phyloP scores from a whole-genome alignment of 2,329 filamentous ascomycete genomes.

The Aureobasidium lini region DNA sequence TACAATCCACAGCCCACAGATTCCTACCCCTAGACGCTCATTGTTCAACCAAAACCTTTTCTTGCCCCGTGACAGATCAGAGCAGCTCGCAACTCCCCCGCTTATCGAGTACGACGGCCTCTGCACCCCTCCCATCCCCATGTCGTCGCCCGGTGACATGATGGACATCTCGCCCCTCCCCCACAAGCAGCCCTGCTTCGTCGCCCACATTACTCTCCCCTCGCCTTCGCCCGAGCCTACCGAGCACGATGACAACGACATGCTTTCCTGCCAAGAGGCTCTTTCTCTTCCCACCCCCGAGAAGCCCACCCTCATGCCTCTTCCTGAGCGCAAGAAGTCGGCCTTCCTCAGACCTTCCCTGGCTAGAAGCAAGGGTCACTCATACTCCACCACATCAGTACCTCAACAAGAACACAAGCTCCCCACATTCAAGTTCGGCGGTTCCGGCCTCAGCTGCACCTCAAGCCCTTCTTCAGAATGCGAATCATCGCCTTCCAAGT shows the following conservation, averaged over 20 bases:
- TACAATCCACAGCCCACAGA: constrained; percentile 59
- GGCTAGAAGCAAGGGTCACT: constrained; percentile 58
- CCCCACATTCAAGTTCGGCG: constrained; percentile 14
- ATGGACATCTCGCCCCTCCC: constrained; percentile 95
- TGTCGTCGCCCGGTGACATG: constrained; percentile 76
- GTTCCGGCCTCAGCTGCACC: constrained; percentile 30
- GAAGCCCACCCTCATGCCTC: background rate
- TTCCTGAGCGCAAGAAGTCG: constrained; percentile 13
- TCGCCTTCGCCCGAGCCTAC: constrained; percentile 61
- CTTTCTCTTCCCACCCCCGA: constrained; percentile 4
- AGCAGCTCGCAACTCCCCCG: constrained; percentile 38
- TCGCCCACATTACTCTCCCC: constrained; percentile 52
- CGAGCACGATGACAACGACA: constrained; percentile 25
- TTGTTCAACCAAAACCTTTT: constrained; percentile 72
- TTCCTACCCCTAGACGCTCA: constrained; percentile 74
- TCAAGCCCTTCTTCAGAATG: constrained; percentile 64
- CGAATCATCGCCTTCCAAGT: constrained; percentile 56
- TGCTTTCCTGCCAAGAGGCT: constrained; percentile 11
- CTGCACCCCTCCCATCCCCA: constrained; percentile 75
- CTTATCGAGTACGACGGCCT: constrained; percentile 54
- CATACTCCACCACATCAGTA: constrained; percentile 58
- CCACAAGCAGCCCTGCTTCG: constrained; percentile 63
- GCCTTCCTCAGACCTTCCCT: constrained; percentile 55
- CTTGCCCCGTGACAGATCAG: constrained; percentile 30
- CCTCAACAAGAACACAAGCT: constrained; percentile 33